Evolutionary conservation across 2,329 filamentous ascomycete species (phyloP), one percentile per base, ranked within the genome.

Genomic region (Conoideocrella luteorostrata): DNA sequence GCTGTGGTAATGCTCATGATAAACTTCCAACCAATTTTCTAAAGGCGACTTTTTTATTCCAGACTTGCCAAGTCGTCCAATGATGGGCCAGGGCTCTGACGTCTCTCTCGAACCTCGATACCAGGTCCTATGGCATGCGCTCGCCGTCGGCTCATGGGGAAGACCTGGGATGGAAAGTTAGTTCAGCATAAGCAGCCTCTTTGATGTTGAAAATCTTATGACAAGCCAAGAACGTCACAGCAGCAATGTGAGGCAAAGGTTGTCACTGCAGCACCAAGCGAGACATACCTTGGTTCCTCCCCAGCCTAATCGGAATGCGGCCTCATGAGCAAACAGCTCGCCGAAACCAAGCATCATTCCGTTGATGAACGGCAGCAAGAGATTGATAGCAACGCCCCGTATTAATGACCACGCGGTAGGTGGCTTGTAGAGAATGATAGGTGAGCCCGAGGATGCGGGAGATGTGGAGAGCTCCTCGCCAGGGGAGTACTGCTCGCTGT

Each of bases 321-420:
- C 84, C 70, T 98, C 93, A 61, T 98, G 93, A 43, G 93, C 93
- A 65, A 98, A 91, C 41, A 98, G 69, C 69, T 98, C 93, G 54
- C 93, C 93, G 59, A 98, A 96, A 2, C 93, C 93, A 58, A 98
- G 69, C 93, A 98, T 98, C 73, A 98, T 78, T 37, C 93, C 93
- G 68, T 98, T 98, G 59, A 98, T 80, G 58, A 98, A 98, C 0
- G 93, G 93, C 17, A 98, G 69, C 1, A 98, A 58, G n/a, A 98
- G 72, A 63, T 98, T 98, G 68, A 98, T 98, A 5, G 90, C 89
- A 13, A 89, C 88, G 29, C 93, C 88, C 44, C 91, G 81, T 43
- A 96, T 53, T 50, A 98, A 65, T 9, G 86, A 82, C 87, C 88
- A 95, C 35, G 94, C 57, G 0, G 89, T 94, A 3, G 93, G 90